Evolutionary conservation across 208 protist genomes (phyloP), one percentile per base, ranked within the genome.

Genomic region (Borovskyia barvae): DNA sequence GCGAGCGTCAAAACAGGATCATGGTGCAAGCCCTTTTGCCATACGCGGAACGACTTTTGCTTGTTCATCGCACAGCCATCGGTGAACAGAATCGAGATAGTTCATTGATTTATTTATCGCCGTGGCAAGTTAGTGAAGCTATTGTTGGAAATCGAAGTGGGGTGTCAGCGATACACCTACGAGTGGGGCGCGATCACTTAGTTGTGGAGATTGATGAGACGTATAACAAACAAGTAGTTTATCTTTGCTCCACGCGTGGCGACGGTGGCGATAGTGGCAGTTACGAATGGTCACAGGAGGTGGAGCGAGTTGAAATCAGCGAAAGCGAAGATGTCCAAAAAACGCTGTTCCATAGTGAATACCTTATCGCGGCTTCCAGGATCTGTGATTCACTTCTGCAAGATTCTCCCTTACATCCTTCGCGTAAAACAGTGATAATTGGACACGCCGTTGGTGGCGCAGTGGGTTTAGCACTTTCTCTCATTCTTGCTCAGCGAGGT

Each of bases 1-100:
- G 80, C 40, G 88, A 92, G 56, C 82, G 78, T 17, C 88, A 94
- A 58, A 94, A 94, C 55, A 78, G 85, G 2, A 82, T 94, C 35
- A 83, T 94, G 84, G 85, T 89, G 51, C 82, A 90, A 28, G 84
- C 88, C 5, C 30, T 92, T 0, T 59, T 88, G 5, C 82, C 85
- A 3, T 92, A 88, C 41, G 84, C 71, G 8, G 82, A 90, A 56
- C 72, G 82, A 0, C 66, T 94, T 20, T 63, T 87, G 7, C 66
- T 87, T 25, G 66, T 89, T 4, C 85, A 94, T 45, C 82, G 82
- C 17, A 80, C 82, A 1, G 75, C 78, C 1, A 59, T 89, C 12
- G 72, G 65, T 1, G 68, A 71, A 54, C 65, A 71, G 19, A 72
- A 68, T 46, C 22, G 25, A 5, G 50, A 8, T 14, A 58, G 65